These are phyloP conservation scores for Tritrichomonas musculus DNA, from an alignment of 208 protist genomes.

Conservation along the genomic window DNA sequence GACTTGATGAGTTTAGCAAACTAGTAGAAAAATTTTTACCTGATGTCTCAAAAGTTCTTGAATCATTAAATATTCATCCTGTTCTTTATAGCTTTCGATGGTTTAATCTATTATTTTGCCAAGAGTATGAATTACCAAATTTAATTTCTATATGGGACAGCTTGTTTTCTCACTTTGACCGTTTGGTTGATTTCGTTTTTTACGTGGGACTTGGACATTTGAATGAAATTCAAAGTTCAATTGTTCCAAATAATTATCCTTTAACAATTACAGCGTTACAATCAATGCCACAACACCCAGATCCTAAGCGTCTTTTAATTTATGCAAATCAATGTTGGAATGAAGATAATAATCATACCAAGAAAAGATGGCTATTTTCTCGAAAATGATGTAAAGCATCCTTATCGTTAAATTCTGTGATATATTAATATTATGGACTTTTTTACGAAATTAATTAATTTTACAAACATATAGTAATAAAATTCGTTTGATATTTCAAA, in stretches of 20 bases:
- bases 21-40: neutral
- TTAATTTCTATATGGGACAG: neutral
- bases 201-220: neutral
- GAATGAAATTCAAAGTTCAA: neutral
- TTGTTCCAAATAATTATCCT: neutral
- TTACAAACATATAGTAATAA: too few species aligned
- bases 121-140: neutral
- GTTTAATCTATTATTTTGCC: neutral
- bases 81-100: neutral
- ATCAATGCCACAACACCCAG: neutral
- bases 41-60: neutral
- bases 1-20: neutral
- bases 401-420: too few species aligned
- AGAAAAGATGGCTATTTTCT: too few species aligned
- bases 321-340: neutral
- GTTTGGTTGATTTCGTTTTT: neutral
- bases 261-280: neutral
- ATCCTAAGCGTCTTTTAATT: neutral
- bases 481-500: too few species aligned
- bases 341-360: neutral
- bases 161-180: neutral
- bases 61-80: neutral
- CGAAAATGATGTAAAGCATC: too few species aligned
- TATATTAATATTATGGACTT: too few species aligned
- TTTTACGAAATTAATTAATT: too few species aligned